phyloP scores from a whole-genome alignment of 2,329 filamentous ascomycete genomes.

The Colletotrichum tropicicola region DNA sequence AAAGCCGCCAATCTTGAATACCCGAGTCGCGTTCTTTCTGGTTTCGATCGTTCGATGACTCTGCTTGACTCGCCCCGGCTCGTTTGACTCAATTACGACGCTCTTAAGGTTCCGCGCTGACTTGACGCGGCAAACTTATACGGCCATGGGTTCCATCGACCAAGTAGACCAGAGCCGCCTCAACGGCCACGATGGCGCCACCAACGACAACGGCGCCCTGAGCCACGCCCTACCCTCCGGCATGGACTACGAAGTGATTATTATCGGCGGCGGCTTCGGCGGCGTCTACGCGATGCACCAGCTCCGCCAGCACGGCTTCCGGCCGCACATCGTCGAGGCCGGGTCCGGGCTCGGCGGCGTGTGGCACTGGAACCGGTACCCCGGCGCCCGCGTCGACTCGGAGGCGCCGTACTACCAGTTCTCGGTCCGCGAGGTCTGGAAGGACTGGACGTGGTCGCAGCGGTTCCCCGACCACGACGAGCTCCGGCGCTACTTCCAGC shows the following conservation, averaged over 20 bases:
- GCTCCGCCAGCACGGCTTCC: conserved; percentile 45
- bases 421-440: conserved; percentile 46
- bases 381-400: conserved; percentile 51
- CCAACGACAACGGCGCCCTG: neutral
- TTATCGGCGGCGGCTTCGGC: conserved; percentile 37
- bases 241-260: conserved; percentile 33
- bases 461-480: conserved; percentile 49
- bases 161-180: neutral
- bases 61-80: neutral
- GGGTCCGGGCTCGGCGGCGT: conserved; percentile 49
- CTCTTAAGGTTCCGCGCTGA: neutral
- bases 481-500: conserved; percentile 54
- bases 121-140: neutral
- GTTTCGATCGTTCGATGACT: neutral
- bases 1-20: neutral
- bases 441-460: conserved; percentile 54
- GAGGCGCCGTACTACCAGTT: conserved; percentile 46
- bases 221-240: neutral
- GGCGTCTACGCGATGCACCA: conserved; percentile 41
- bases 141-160: conserved; percentile 7
- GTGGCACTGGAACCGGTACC: conserved; percentile 55
- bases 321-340: conserved; percentile 47
- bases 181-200: neutral
- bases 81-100: neutral
- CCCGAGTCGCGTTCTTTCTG: neutral